phyloP scores from a whole-genome alignment of 208 protist genomes.

The Naegleria fowleri region DNA sequence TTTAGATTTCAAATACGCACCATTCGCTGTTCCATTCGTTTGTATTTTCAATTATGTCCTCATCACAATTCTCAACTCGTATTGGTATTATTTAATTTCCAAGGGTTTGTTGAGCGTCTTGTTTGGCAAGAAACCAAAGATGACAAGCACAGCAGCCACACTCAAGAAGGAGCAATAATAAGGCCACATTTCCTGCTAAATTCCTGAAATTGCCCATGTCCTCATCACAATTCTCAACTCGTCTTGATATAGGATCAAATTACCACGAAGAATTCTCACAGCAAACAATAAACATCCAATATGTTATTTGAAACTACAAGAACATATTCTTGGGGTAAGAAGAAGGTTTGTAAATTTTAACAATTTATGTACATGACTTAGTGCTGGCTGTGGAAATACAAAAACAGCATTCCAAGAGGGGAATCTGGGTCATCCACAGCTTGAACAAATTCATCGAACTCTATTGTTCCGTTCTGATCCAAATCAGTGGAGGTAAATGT shows the following conservation, averaged over 20 bases:
- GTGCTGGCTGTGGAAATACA: not conserved
- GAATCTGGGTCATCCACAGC: not conserved
- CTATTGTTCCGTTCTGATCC: conserved; percentile 13
- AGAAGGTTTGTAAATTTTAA: too few relatives aligned
- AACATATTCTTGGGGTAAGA: too few relatives aligned
- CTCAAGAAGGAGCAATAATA: not conserved
- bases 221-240: too few relatives aligned
- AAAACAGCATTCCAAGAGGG: conserved; percentile 20
- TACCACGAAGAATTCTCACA: too few relatives aligned
- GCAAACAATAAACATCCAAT: too few relatives aligned
- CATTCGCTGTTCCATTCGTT: not conserved
- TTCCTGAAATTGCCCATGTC: too few relatives aligned
- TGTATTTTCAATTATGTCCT: not conserved
- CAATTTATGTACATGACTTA: not conserved
- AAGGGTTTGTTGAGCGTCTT: not conserved
- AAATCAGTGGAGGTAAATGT: not conserved
- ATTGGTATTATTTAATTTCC: not conserved
- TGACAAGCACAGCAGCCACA: too few relatives aligned
- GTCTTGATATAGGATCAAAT: too few relatives aligned
- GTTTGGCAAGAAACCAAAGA: not conserved
- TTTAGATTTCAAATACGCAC: not conserved
- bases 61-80: not conserved
- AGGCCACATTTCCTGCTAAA: not conserved
- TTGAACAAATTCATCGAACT: conserved; percentile 11
- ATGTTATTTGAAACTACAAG: too few relatives aligned